Evolutionary conservation across 768 basidiomycete species (phyloP), one percentile per base, ranked within the genome.

Genomic region (Mrakia frigida): DNA sequence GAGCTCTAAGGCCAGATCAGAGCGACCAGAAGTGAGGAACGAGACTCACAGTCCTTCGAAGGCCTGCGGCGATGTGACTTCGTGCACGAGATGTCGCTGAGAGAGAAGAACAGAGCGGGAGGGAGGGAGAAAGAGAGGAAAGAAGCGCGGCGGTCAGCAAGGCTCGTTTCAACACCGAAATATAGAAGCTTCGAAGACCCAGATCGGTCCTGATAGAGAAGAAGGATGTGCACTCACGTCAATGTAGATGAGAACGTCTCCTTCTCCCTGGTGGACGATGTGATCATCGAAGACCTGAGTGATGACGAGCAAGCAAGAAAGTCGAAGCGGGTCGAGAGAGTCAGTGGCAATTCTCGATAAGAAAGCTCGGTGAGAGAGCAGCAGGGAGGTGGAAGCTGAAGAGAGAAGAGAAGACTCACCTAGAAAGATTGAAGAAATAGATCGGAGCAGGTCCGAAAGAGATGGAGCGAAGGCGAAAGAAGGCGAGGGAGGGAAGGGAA

Each of bases 41-140:
- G 3, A 79, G 14, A 85, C 89, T 82, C 79, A 91, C 88, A 94
- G 85, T 81, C 92, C 92, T 84, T 93, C 92, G 81, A 93, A 93
- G 3, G 93, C 93, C 83, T 95, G 93, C 56, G 93, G 93, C 75
- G 90, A 92, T n/a, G 93, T 94, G 72, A 95, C 93, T 86, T 94
- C 93, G 80, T 94, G 93, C 33, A 96, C 91, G 53, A 88, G 84
- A 81, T 88, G 88, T 75, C 88, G 70, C 76, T 77, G 33, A 7
- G 28, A 46, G 43, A 56, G 31, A 37, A 67, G 35, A 14, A 6
- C 4, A 50, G 28, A 16, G 18, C 23, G 39, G 28, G 37, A 35
- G 53, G 46, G 16, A 37, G 16, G 37, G 28, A 21, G 68, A 7
- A 9, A 33, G 31, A 21, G n/a, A 16, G 7, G 35, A 37, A 46